phyloP scores from a whole-genome alignment of 2,329 filamentous ascomycete genomes.

The Xylaria sp. region DNA sequence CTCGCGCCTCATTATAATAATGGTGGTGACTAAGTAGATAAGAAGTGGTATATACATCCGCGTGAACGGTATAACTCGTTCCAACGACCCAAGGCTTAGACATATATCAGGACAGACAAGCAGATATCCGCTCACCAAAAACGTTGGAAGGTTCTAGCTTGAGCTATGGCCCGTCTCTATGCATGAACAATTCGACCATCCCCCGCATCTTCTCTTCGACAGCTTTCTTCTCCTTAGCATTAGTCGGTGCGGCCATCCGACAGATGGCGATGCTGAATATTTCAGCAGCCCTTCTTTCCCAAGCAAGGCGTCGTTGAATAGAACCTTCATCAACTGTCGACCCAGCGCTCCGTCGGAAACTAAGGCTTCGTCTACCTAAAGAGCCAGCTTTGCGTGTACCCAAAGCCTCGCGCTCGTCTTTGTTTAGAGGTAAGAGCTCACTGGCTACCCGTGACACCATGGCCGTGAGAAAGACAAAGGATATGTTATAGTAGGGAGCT shows the following conservation, averaged over 20 bases:
- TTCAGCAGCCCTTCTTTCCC: constrained; percentile 71
- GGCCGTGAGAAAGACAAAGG: constrained; percentile 86
- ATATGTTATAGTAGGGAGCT: constrained; percentile 83
- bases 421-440: constrained; percentile 59
- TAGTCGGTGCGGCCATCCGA: constrained; percentile 54
- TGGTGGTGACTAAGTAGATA: neutral
- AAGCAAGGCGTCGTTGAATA: constrained; percentile 65
- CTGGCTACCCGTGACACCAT: constrained; percentile 70
- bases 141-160: neutral
- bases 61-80: neutral
- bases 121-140: neutral
- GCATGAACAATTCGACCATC: constrained; percentile 77
- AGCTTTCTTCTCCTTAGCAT: constrained; percentile 66
- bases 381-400: constrained; percentile 41
- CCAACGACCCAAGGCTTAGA: neutral
- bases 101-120: neutral
- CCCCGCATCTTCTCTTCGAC: constrained; percentile 72
- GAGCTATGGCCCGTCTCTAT: constrained; percentile 41
- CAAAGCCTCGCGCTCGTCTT: constrained; percentile 53
- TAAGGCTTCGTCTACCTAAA: constrained; percentile 59
- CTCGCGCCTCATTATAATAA: neutral
- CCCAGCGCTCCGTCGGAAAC: constrained; percentile 55
- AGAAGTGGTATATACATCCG: constrained; percentile 3
- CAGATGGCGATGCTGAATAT: constrained; percentile 74
- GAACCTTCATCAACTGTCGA: constrained; percentile 55